Base-by-base conservation (phyloP, 73 alveolate species). In the Blepharisma japonicum region DNA sequence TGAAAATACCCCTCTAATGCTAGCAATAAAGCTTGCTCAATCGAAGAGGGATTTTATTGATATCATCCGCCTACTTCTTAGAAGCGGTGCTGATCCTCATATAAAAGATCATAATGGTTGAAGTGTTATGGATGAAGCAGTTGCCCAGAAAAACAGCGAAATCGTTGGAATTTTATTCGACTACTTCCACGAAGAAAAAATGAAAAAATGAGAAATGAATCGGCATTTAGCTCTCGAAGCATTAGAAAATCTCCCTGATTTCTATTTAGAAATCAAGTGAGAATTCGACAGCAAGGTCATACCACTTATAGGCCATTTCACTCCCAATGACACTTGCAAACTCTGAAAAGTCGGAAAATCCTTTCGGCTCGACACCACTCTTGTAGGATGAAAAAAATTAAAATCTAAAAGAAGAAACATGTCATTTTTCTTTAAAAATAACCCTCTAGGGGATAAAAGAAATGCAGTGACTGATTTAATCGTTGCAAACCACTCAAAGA, bases 341-440 rank as follows among this genome's bases (percentile, higher is more conserved):
- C 20, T 70, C 14, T 70, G 71, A 14, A 70, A 70, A 70, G 14
- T 39, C 80, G 80, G 80, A 45, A 39, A 25, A 7, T n/a, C 32
- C 32, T 70, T 70, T 20, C 11, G 80, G 46, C 23, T 70, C 27
- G 80, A 70, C 66, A 70, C 80, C 0, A 39, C 77, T 39, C 61
- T 70, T n/a, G 80, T 70, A 39, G 80, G 80, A 2, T 70, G 80
- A 54, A 70, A 25, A 70, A 70, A 70, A n/a, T 54, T 70, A n/a
- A 25, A 54, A 14, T 39, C 80, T 14, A 70, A 70, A 5, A 0
- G 80, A 14, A 70, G 80, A 45, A n/a, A 23, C n/a, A 70, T 70
- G 56, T 45, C 80, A 45, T 45, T 47, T 25, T 70, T 39, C n/a
- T 70, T 70, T 45, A 70, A n/a, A 38, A n/a, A 20, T 20, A n/a